Percentiles rank a stretch among this genome's conserved stretches.
Conservation (phyloP, 768 basidiomycete species). For the Suillus variegatus region DNA sequence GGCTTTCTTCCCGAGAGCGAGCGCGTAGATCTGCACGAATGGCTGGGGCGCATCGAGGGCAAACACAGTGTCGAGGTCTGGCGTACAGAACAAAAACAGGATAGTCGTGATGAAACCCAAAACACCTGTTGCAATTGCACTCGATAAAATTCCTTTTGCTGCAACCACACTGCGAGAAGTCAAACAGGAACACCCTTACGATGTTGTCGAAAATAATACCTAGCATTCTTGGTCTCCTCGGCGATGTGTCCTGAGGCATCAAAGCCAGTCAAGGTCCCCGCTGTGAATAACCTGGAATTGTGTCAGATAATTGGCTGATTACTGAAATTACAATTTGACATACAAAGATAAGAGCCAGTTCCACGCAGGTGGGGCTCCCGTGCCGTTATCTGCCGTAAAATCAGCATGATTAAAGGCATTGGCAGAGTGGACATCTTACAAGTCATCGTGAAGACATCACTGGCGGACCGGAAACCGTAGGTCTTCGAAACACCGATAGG, state of each 20-base stretch:
- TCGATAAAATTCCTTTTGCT: constrained; percentile 78
- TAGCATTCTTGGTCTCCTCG: constrained; percentile 86
- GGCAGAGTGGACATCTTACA: constrained; percentile 56
- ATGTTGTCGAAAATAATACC: constrained; percentile 32
- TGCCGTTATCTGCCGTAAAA: constrained; percentile 71
- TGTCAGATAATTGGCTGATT: constrained; percentile 19
- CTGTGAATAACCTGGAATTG: constrained; percentile 80
- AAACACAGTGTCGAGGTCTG: constrained; percentile 75
- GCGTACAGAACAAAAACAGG: constrained; percentile 83
- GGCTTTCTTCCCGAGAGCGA: constrained; percentile 77
- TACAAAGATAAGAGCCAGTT: constrained; percentile 91
- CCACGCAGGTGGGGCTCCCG: constrained; percentile 84
- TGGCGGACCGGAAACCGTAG: constrained; percentile 84
- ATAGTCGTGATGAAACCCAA: constrained; percentile 80
- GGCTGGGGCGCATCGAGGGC: constrained; percentile 83
- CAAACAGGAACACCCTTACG: background rate
- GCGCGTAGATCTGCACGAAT: constrained; percentile 84
- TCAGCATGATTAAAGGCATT: constrained; percentile 7
- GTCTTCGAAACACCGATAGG: constrained; percentile 88
- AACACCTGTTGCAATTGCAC: constrained; percentile 75
- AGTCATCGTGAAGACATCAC: constrained; percentile 81
- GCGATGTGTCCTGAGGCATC: constrained; percentile 88
- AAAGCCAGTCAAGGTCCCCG: constrained; percentile 88
- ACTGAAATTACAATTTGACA: constrained; percentile 22
- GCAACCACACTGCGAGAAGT: constrained; percentile 59